Evolutionary conservation across 352 stramenopile species (phyloP).

Genomic region (Bremia lactucae): DNA sequence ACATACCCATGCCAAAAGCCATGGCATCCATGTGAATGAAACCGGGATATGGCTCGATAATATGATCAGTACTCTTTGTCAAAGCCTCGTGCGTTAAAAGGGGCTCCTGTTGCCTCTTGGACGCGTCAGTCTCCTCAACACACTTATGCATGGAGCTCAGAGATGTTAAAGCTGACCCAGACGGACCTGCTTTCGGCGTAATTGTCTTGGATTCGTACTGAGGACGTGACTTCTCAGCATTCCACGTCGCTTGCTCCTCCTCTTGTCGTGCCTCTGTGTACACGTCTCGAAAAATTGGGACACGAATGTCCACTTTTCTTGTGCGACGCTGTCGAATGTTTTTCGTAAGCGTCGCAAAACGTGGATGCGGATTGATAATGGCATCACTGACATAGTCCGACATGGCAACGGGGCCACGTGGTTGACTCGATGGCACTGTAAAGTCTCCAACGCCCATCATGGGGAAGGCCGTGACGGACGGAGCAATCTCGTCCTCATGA

Average conservation of each 20-base stretch:
- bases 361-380: constrained; percentile 98
- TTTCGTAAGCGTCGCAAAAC: constrained; percentile 95
- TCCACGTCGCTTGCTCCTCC: constrained; percentile 64
- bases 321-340: constrained; percentile 96
- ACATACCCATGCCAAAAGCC: constrained; percentile 99
- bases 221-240: constrained; percentile 64
- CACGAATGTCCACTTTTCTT: constrained; percentile 80
- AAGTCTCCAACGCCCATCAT: constrained; percentile 93
- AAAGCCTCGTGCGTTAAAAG: constrained; percentile 2
- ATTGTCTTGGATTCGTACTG: constrained; percentile 61
- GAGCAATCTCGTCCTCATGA: constrained; percentile 91
- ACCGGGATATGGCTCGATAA: constrained; percentile 67
- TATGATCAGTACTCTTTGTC: constrained; percentile 41
- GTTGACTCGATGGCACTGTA: constrained; percentile 53
- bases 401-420: constrained; percentile 75
- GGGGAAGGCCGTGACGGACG: constrained; percentile 93
- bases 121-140: constrained; percentile 28
- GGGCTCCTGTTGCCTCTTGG: constrained; percentile 19
- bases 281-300: constrained; percentile 78
- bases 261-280: constrained; percentile 65
- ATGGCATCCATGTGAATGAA: constrained; percentile 99
- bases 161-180: constrained; percentile 16
- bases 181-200: constrained; percentile 11
- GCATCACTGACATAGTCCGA: constrained; percentile 96
- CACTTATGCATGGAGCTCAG: constrained; percentile 45